Evolutionary conservation across 179 eudicot genomes (phyloP).

Genomic region (Vitellaria paradoxa): DNA sequence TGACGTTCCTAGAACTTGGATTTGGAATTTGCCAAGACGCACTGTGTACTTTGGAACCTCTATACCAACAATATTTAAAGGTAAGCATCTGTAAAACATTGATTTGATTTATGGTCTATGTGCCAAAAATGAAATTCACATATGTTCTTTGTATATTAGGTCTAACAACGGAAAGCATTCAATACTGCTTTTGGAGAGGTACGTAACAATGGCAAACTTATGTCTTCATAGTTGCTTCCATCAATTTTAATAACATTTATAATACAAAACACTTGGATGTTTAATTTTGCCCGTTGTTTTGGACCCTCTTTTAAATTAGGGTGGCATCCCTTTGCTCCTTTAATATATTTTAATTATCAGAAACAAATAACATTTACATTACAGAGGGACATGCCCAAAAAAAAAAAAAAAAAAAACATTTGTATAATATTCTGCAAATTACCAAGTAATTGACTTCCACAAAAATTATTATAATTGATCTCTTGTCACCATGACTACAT

Average conservation of each 20-base stretch:
- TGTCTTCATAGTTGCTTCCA: neutral
- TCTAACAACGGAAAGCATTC: slow-evolving; percentile 69
- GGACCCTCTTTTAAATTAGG: too few relatives aligned
- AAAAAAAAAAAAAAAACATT: neutral
- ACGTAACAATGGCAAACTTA: slow-evolving; percentile 5
- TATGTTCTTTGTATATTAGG: slow-evolving; percentile 35
- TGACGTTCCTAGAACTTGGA: slow-evolving; percentile 77
- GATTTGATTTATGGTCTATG: neutral
- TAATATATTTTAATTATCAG: too few relatives aligned
- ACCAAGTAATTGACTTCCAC: neutral
- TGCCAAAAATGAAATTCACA: neutral
- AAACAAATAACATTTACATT: neutral
- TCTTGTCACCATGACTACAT: neutral
- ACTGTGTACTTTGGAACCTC: slow-evolving; percentile 94
- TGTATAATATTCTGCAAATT: neutral
- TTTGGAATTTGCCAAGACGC: slow-evolving; percentile 82
- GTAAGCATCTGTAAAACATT: slow-evolving; percentile 20
- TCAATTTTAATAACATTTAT: neutral
- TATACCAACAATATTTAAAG: slow-evolving; percentile 77
- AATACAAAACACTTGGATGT: too few relatives aligned
- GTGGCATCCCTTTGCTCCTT: too few relatives aligned
- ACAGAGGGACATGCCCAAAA: neutral
- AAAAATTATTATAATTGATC: neutral
- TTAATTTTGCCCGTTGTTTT: too few relatives aligned
- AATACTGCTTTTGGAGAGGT: slow-evolving; percentile 97